Base-by-base conservation (phyloP, 208 protist species). In the Naegleria fowleri region DNA sequence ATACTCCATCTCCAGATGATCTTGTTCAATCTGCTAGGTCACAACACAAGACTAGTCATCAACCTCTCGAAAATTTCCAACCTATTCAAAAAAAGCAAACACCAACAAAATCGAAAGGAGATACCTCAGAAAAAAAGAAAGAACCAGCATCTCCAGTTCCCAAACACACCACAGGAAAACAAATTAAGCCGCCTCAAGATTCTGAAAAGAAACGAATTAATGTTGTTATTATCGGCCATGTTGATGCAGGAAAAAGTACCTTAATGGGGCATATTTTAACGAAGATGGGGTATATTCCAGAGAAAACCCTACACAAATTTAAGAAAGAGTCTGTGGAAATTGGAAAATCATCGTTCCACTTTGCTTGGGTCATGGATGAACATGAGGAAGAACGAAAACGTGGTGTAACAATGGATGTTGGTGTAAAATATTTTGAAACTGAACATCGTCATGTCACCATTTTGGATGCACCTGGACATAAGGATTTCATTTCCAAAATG, bases 351-450 rank as follows among this genome's bases (percentile, higher is more conserved):
- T 98, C 97, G 29, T 98, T 98, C 95, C 97, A 98, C 92, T 99
- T 98, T 91, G 98, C 98, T n/a, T 99, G 97, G 96, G 91, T 98
- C 91, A 94, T 98, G 55, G 98, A 99, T 92, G 95, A 97, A 92
- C 96, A 96, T 22, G 97, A 98, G 93, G 97, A 96, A 90, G 97
- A 99, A 94, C 95, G 97, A 58, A 96, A 97, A 38, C 96, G 97
- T 90, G 98, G 98, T 90, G 96, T 98, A 55, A 99, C 98, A 7
- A 98, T 98, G 89, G 97, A 98, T 94, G 92, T 97, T 86, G 95
- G 96, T 76, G 95, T 96, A 19, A 96, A 95, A 89, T 95, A 95
- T 91, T 99, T 99, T 92, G 94, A 97, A 92, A 98, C 98, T 29
- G 91, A 91, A 79, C 96, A 96, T 90, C 96, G 93, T 88, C 90